Conservation (phyloP, 179 eudicot species). For the Vitellaria paradoxa region DNA sequence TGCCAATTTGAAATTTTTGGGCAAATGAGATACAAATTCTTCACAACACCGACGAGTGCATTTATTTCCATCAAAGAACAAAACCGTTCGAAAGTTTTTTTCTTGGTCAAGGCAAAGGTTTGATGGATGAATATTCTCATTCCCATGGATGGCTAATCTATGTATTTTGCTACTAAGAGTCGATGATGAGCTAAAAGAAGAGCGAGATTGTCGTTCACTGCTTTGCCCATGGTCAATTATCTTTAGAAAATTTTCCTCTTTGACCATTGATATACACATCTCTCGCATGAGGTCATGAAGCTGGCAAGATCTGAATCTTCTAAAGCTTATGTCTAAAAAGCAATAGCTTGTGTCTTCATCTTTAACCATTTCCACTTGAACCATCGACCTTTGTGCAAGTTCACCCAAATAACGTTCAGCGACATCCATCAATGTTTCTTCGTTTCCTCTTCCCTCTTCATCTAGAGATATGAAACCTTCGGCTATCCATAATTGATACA, state of each 20-base stretch:
- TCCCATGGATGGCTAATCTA: background rate
- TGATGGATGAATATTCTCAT: background rate
- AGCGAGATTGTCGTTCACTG: no score
- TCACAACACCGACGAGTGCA: no score
- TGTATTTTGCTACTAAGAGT: background rate
- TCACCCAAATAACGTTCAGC: conserved; percentile 13
- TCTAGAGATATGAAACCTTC: no score
- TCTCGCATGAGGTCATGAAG: conserved; percentile 21
- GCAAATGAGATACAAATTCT: background rate
- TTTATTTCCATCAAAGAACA: background rate
- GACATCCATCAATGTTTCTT: conserved; percentile 11
- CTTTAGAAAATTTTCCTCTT: conserved; percentile 10
- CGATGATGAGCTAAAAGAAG: background rate
- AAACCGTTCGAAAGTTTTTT: background rate
- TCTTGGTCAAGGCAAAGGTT: background rate
- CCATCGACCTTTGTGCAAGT: no score
- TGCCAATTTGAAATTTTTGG: conserved; percentile 10
- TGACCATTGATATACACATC: conserved; percentile 6
- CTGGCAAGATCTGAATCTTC: conserved; percentile 7
- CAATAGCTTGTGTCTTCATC: background rate
- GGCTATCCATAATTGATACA: no score
- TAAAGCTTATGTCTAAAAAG: background rate
- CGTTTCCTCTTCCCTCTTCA: background rate
- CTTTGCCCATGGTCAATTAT: background rate
- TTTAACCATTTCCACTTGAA: background rate